These are phyloP conservation scores for Xylaria bambusicola DNA, from an alignment of 495 filamentous ascomycete species.

Conservation along the genomic window DNA sequence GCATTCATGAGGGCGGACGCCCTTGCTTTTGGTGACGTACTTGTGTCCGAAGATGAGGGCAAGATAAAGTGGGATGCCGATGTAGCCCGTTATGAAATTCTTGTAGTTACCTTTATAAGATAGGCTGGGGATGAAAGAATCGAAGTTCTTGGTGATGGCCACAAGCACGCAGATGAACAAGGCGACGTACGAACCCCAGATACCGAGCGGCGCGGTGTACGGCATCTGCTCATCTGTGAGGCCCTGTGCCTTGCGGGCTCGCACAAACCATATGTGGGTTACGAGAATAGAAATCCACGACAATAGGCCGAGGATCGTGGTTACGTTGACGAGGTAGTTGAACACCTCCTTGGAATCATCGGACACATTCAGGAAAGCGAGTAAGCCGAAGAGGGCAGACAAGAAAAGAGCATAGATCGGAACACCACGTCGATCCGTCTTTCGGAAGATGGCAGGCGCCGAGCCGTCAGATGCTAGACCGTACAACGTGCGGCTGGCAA, in stretches of 20 bases:
- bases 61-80: conserved; percentile 79
- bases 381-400: conserved; percentile 61
- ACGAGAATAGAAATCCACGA: conserved; percentile 86
- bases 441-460: conserved; percentile 69
- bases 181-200: conserved; percentile 65
- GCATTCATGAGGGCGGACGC: conserved; percentile 57
- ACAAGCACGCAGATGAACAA: conserved; percentile 71
- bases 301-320: conserved; percentile 76
- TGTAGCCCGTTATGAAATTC: conserved; percentile 79
- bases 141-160: conserved; percentile 75
- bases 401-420: conserved; percentile 68
- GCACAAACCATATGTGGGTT: conserved; percentile 78
- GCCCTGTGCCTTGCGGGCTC: conserved; percentile 70
- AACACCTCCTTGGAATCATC: conserved; percentile 70
- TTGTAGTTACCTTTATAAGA: conserved; percentile 57
- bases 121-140: conserved; percentile 62
- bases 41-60: conserved; percentile 74
- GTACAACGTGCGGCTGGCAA: conserved; percentile 79
- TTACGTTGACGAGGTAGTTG: conserved; percentile 82
- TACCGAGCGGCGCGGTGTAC: conserved; percentile 72
- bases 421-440: conserved; percentile 73
- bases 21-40: conserved; percentile 51
- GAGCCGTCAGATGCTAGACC: conserved; percentile 76
- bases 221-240: conserved; percentile 65
- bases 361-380: conserved; percentile 79